phyloP scores from a whole-genome alignment of 1,284 basidiomycete genomes.

The Crepidotus sp. region DNA sequence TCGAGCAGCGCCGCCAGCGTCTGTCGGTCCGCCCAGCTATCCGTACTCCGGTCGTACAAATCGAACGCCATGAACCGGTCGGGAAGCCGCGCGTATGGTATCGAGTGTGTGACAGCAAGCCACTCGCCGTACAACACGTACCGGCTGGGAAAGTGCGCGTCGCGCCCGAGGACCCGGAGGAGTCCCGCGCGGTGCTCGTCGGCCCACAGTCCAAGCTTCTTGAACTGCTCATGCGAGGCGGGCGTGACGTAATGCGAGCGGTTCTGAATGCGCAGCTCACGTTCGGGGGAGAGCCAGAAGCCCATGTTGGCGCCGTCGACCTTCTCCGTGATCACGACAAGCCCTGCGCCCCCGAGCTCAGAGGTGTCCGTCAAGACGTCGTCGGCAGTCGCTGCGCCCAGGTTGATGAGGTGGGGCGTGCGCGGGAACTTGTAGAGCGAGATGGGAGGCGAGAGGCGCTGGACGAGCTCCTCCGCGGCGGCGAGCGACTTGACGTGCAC shows the following conservation, averaged over 20 bases:
- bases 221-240: constrained; percentile 49
- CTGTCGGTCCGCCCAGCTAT: constrained; percentile 33
- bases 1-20: constrained; percentile 30
- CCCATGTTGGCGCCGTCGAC: constrained; percentile 63
- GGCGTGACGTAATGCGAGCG: constrained; percentile 54
- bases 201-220: constrained; percentile 45
- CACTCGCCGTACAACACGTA: constrained; percentile 58
- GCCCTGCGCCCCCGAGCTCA: constrained; percentile 12
- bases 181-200: constrained; percentile 39
- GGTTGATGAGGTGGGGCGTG: constrained; percentile 48
- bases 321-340: constrained; percentile 50
- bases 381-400: constrained; percentile 47
- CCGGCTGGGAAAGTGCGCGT: constrained; percentile 44
- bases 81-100: constrained; percentile 44
- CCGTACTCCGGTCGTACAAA: constrained; percentile 44
- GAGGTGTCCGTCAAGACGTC: constrained; percentile 28
- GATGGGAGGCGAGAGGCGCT: constrained; percentile 35
- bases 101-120: constrained; percentile 54
- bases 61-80: constrained; percentile 53
- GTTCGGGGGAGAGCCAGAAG: constrained; percentile 43
- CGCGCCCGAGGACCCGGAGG: constrained; percentile 36
- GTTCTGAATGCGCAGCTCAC: constrained; percentile 48
- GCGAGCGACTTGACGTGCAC: constrained; percentile 39
- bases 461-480: constrained; percentile 40
- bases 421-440: constrained; percentile 51